Base-by-base conservation (phyloP, 2,329 filamentous ascomycete genomes). In the Ophiocordyceps camponoti-saundersi region DNA sequence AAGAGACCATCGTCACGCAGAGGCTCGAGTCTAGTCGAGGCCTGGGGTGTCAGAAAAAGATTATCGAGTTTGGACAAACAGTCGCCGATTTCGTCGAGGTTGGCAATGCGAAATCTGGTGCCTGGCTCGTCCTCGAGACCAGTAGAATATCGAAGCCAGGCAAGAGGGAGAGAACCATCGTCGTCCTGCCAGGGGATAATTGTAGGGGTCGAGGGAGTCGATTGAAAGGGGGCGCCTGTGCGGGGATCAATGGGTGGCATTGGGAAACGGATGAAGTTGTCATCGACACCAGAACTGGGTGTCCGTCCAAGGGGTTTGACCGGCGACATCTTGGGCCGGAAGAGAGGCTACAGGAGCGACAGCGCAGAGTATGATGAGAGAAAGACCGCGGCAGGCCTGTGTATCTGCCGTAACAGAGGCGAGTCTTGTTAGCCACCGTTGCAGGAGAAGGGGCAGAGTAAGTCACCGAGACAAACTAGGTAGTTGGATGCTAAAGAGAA, bases 51-150 rank as follows among this genome's bases (percentile, higher is more conserved):
- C 20, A 21, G 22, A 11, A 21, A 23, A 15, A 16, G 12, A 13
- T 23, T 7, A 21, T 22, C 11, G 4, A 66, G 61, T 51, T 72
- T 65, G 53, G 73, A 64, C 48, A 82, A 66, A 57, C 73, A 70
- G 64, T 74, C 72, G 59, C 85, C 80, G 55, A 87, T 76, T 54
- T 75, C 70, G 62, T 70, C 75, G 47, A 86, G 66, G 53, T 82
- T 62, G 53, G 77, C 78, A 61, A 81, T 78, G 54, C 82, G 82
- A 58, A 81, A 77, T 58, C 77, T 75, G 52, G 80, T 77, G 57
- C 79, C 78, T 60, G 85, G 73, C 48, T 82, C 77, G 72, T 83
- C 80, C 65, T 86, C 81, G 50, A 86, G 66, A 52, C 67, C 74
- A 46, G 82, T 84, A 55, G 82, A 79, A 45, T 82, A 80, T 49